Percentiles rank a stretch among this genome's conserved stretches.
phyloP scores from a whole-genome alignment of 495 filamentous ascomycete genomes.

The Penicillium nucicola region DNA sequence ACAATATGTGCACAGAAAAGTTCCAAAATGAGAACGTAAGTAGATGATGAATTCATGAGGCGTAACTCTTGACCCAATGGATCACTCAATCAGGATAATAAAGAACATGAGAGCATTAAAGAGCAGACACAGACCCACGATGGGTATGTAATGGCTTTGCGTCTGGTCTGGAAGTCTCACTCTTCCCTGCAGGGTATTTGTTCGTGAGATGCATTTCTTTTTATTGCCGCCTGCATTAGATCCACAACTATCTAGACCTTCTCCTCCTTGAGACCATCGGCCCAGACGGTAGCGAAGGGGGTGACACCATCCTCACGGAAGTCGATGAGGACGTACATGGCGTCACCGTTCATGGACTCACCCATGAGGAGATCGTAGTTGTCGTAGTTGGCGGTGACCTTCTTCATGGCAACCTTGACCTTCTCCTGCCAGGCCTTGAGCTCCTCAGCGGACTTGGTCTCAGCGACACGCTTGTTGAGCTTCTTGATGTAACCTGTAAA shows the following conservation, averaged over 20 bases:
- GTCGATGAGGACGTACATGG: constrained; percentile 92
- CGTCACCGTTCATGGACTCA: constrained; percentile 84
- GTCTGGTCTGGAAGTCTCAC: constrained; percentile 15
- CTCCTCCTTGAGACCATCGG: constrained; percentile 83
- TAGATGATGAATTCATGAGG: constrained; percentile 42
- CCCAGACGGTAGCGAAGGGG: constrained; percentile 89
- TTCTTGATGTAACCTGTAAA: constrained; percentile 82
- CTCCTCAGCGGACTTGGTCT: not conserved
- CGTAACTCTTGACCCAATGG: constrained; percentile 35
- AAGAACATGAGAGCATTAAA: constrained; percentile 20
- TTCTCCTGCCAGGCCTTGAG: constrained; percentile 64
- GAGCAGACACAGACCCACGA: constrained; percentile 19
- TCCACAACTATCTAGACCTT: constrained; percentile 72
- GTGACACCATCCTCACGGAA: constrained; percentile 95
- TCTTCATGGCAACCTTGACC: constrained; percentile 68
- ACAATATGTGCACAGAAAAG: too few relatives aligned
- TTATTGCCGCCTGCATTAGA: constrained; percentile 14
- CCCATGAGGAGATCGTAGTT: constrained; percentile 94
- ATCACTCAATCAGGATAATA: constrained; percentile 34
- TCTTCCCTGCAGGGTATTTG: constrained; percentile 25
- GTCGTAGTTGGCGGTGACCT: constrained; percentile 81
- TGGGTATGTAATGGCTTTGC: constrained; percentile 10
- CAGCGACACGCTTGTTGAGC: not conserved
- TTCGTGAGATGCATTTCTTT: constrained; percentile 26
- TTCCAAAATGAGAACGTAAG: constrained; percentile 20